Base-by-base conservation (phyloP, 805 yeast species). In the Candida tammaniensis region DNA sequence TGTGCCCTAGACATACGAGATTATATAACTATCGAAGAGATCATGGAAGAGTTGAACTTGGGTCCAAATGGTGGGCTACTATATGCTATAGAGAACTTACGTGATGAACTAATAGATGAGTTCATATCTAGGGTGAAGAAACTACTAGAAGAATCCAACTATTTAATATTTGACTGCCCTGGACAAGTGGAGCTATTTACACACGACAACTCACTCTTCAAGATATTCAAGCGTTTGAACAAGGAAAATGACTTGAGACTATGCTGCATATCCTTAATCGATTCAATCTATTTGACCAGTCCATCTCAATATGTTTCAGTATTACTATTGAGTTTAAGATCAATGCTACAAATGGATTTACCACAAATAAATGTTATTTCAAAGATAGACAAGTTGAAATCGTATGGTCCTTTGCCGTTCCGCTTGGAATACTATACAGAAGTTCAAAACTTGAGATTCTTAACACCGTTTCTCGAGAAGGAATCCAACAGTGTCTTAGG, bases 101-200 rank as follows among this genome's bases (percentile, higher is more conserved):
- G 55, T 35, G 96, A 88, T 47, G 96, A 89, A 48, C 95, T 89
- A 51, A 81, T 93, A 33, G 98, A 98, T 16, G 96, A 88, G 44
- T 93, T 72, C 55, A 86, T 84, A 46, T 95, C 85, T 49, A 97
- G 91, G 51, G 64, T 91, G 20, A 67, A 71, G 38, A 64, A 69
- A 20, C 62, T 88, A 9, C 74, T 83, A 4, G 54, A 64, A 23
- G 69, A 74, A 12, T 49, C 52, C 10, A 76, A 80, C 24, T 91
- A 86, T 51, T 65, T 91, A 46, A 85, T 91, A 23, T 88, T 91
- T 57, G 98, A 91, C 56, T 89, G 97, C 57, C 97, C 98, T 0
- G 98, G 98, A 1, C 98, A 93, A 56, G 93, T 88, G 1, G 99
- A 93, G 55, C 71, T 93, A 11, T 93, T 86, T 61, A 93, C 99